Percentiles rank a stretch among this genome's conserved stretches.
These are phyloP conservation scores for Magnaporthiopsis incrustans DNA, from an alignment of 2,329 filamentous ascomycete genomes.

Conservation along the genomic window DNA sequence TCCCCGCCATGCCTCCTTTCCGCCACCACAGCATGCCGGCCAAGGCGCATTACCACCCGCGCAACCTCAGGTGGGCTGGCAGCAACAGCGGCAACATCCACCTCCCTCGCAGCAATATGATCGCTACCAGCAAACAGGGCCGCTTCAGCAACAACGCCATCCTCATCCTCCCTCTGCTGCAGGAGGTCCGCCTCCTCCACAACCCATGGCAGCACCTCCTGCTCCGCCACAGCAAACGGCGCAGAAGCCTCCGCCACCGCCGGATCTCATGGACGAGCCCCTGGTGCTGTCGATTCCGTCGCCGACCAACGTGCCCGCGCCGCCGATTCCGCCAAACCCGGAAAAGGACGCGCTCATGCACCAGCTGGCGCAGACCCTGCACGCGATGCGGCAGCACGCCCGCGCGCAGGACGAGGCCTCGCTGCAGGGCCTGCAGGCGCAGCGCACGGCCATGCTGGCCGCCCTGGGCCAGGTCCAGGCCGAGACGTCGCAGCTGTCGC, in stretches of 20 bases:
- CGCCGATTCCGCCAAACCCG: slow-evolving; percentile 89
- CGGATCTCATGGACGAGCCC: slow-evolving; percentile 51
- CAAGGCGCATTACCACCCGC: slow-evolving; percentile 11
- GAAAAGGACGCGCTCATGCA: slow-evolving; percentile 83
- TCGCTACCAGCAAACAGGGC: neutral
- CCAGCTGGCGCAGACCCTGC: slow-evolving; percentile 64
- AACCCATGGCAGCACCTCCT: neutral
- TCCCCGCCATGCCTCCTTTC: slow-evolving; percentile 1
- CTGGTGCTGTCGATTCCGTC: slow-evolving; percentile 42
- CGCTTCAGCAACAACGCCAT: slow-evolving; percentile 10
- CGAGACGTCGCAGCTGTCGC: slow-evolving; percentile 64
- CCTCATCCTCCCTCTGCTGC: slow-evolving; percentile 12
- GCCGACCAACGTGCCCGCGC: slow-evolving; percentile 37
- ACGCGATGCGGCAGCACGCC: slow-evolving; percentile 59
- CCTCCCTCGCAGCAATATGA: slow-evolving; percentile 11
- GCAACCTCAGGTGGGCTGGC: slow-evolving; percentile 5
- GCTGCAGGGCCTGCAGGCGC: slow-evolving; percentile 67
- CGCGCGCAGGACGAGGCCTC: slow-evolving; percentile 66
- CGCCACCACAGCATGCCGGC: slow-evolving; percentile 2
- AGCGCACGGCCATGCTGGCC: slow-evolving; percentile 66
- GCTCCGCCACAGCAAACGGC: slow-evolving; percentile 21
- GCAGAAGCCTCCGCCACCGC: slow-evolving; percentile 35
- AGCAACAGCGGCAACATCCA: slow-evolving; percentile 7
- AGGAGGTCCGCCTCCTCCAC: slow-evolving; percentile 17
- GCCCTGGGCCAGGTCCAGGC: slow-evolving; percentile 63